These are phyloP conservation scores for Firmiana major DNA, from an alignment of 345 rosid species.

Conservation along the genomic window DNA sequence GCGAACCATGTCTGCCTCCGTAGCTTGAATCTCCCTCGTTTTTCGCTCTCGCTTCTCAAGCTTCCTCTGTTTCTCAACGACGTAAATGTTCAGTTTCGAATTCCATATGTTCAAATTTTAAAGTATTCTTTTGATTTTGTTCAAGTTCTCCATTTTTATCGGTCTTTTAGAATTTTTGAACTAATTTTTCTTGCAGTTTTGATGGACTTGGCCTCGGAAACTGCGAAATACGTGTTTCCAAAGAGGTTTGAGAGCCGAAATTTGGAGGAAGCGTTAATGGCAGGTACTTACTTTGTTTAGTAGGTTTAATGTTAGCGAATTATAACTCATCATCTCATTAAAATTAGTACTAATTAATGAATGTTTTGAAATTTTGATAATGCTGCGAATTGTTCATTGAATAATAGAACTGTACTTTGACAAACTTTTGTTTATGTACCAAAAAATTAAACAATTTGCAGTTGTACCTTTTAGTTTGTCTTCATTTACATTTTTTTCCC, in stretches of 20 bases:
- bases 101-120: background rate
- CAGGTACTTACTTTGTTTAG: constrained; percentile 36
- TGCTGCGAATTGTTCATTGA: background rate
- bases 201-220: constrained; percentile 61
- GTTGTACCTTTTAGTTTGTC: background rate
- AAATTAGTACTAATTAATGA: background rate
- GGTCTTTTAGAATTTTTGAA: background rate
- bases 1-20: constrained; percentile 50
- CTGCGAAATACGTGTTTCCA: constrained; percentile 74
- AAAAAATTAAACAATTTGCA: too few relatives aligned
- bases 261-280: constrained; percentile 86
- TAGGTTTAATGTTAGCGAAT: background rate
- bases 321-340: background rate
- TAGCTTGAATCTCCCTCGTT: constrained; percentile 74
- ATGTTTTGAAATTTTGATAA: background rate
- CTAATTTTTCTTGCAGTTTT: constrained; percentile 45
- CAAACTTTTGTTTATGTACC: too few relatives aligned
- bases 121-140: background rate
- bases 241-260: constrained; percentile 62
- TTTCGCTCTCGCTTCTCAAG: constrained; percentile 80
- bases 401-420: too few relatives aligned
- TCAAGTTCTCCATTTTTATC: constrained; percentile 2
- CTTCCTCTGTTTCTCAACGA: constrained; percentile 68
- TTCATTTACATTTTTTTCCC: background rate
- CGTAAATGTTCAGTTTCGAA: constrained; percentile 49